Conservation (phyloP, 2,329 filamentous ascomycete genomes). For the Aspergillus udagawae region DNA sequence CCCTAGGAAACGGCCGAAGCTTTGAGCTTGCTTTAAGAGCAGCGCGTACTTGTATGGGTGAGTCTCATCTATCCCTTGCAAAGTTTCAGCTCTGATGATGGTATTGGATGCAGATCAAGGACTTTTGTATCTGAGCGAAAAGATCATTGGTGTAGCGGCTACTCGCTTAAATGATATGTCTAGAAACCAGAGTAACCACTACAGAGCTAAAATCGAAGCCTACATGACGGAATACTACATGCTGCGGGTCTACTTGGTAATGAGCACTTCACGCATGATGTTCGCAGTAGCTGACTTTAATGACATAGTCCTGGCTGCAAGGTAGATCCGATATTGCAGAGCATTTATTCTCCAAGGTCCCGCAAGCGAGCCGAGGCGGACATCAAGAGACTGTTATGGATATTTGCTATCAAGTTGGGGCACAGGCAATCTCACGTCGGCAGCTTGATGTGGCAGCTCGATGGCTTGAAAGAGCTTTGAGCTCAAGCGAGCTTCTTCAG, state of each 20-base stretch:
- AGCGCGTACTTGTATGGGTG: slow-evolving; percentile 60
- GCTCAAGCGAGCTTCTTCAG: slow-evolving; percentile 48
- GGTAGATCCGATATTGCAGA: slow-evolving; percentile 71
- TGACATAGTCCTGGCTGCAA: slow-evolving; percentile 66
- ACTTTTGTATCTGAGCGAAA: slow-evolving; percentile 56
- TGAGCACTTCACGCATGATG: slow-evolving; percentile 1
- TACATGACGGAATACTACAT: slow-evolving; percentile 58
- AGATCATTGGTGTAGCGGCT: slow-evolving; percentile 62
- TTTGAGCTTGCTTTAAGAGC: slow-evolving; percentile 66
- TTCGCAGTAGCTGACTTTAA: slow-evolving; percentile 1
- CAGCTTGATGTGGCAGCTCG: slow-evolving; percentile 56
- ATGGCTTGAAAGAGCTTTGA: slow-evolving; percentile 70
- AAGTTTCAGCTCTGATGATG: not conserved
- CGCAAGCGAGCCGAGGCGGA: slow-evolving; percentile 34
- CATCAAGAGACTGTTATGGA: slow-evolving; percentile 58
- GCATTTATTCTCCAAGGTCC: slow-evolving; percentile 65
- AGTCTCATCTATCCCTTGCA: not conserved
- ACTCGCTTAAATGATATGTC: slow-evolving; percentile 46
- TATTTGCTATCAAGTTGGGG: slow-evolving; percentile 69
- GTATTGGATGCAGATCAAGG: slow-evolving; percentile 40
- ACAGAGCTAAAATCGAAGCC: slow-evolving; percentile 9
- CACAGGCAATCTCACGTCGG: slow-evolving; percentile 49
- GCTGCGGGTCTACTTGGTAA: slow-evolving; percentile 63
- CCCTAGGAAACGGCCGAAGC: slow-evolving; percentile 51
- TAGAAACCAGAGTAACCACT: slow-evolving; percentile 4